These are phyloP conservation scores for Quercus berberidifolia DNA, from an alignment of 306 rosid genomes.

Conservation along the genomic window DNA sequence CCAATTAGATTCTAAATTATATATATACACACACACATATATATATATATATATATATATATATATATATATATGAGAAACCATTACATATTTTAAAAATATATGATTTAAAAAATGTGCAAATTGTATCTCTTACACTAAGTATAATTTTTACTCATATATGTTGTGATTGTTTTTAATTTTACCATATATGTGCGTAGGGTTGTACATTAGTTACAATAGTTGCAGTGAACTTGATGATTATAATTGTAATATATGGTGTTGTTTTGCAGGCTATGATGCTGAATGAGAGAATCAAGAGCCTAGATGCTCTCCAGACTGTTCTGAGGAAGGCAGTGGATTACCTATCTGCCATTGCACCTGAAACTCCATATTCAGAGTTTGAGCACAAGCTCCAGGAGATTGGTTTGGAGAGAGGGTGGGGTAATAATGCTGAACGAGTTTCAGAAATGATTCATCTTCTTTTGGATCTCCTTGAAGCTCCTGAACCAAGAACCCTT, in stretches of 20 bases:
- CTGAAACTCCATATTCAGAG: conserved; percentile 58
- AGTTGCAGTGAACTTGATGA: too few relatives aligned
- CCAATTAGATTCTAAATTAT: too few relatives aligned
- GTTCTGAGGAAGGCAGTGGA: conserved; percentile 91
- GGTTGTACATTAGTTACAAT: too few relatives aligned
- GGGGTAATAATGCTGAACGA: conserved; percentile 89
- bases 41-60: too few relatives aligned
- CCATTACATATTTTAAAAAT: too few relatives aligned
- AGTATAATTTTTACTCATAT: too few relatives aligned
- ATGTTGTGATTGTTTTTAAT: too few relatives aligned
- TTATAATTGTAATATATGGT: background rate
- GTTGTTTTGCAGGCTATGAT: conserved; percentile 63
- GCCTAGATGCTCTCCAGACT: conserved; percentile 62
- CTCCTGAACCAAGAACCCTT: conserved; percentile 94
- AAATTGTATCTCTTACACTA: too few relatives aligned
- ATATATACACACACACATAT: too few relatives aligned
- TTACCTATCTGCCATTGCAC: conserved; percentile 43
- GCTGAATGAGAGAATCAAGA: conserved; percentile 86
- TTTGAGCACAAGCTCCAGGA: conserved; percentile 79
- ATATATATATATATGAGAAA: too few relatives aligned
- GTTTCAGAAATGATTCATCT: conserved; percentile 83
- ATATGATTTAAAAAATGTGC: too few relatives aligned
- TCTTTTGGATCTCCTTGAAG: conserved; percentile 97
- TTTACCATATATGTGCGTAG: too few relatives aligned
- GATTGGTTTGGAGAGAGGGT: conserved; percentile 94